Percentiles rank a stretch among this genome's conserved stretches.
These are phyloP conservation scores for Acrocalymma vagum DNA, from an alignment of 2,329 filamentous ascomycete genomes.

Conservation along the genomic window DNA sequence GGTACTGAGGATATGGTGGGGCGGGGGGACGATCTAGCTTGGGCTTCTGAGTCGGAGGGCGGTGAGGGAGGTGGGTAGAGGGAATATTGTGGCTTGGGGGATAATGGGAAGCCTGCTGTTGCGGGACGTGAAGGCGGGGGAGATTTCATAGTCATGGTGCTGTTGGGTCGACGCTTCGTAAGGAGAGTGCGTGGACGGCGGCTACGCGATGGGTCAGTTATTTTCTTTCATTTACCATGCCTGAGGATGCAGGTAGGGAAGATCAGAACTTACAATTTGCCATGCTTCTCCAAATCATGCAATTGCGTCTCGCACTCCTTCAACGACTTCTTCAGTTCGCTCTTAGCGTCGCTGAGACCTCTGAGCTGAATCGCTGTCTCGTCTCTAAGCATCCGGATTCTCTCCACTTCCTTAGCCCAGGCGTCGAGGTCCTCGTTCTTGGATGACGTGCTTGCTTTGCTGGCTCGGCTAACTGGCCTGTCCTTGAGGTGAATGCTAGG, in stretches of 20 bases:
- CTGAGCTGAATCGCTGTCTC: slow-evolving; percentile 43
- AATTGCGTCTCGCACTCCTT: slow-evolving; percentile 43
- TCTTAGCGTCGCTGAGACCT: slow-evolving; percentile 38
- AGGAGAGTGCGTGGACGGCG: slow-evolving; percentile 24
- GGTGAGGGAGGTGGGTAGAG: too few relatives aligned
- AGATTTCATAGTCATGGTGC: slow-evolving; percentile 1
- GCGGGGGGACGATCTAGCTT: neutral
- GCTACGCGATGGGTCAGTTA: slow-evolving; percentile 8
- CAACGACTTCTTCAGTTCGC: slow-evolving; percentile 39
- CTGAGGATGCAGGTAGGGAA: neutral
- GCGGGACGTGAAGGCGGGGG: slow-evolving; percentile 18
- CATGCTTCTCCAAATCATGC: slow-evolving; percentile 36
- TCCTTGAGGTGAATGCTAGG: slow-evolving; percentile 15
- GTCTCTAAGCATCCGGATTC: slow-evolving; percentile 41
- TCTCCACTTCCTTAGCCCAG: slow-evolving; percentile 45
- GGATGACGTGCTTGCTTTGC: slow-evolving; percentile 25
- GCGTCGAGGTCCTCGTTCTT: slow-evolving; percentile 29
- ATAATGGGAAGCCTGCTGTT: slow-evolving; percentile 11
- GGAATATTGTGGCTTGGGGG: slow-evolving; percentile 19
- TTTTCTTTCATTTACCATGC: neutral
- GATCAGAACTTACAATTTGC: slow-evolving; percentile 22
- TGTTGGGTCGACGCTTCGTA: slow-evolving; percentile 16
- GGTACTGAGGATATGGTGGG: slow-evolving; percentile 15
- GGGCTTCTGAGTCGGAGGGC: neutral
- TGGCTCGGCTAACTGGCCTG: slow-evolving; percentile 30